Conservation (phyloP, 208 protist genomes). For the Leishmania lainsoni region DNA sequence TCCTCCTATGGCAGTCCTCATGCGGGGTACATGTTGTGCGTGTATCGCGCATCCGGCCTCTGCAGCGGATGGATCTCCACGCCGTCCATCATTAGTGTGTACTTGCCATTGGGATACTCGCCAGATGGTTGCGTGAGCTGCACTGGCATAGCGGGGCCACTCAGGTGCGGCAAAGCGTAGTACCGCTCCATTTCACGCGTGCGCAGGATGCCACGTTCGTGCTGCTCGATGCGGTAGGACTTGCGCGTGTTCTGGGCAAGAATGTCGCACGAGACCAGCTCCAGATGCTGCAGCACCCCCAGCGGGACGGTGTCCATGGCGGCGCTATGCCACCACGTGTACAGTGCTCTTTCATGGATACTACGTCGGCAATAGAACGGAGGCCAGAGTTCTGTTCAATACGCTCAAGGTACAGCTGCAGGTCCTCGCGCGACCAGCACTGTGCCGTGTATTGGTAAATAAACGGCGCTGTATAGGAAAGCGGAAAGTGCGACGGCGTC, state of each 20-base stretch:
- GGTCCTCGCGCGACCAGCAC: conserved; percentile 53
- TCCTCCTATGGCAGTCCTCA: conserved; percentile 14
- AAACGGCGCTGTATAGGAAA: conserved; percentile 66
- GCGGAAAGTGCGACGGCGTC: conserved; percentile 69
- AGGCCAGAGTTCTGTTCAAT: conserved; percentile 51
- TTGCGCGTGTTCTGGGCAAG: conserved; percentile 55
- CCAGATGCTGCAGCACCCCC: conserved; percentile 66
- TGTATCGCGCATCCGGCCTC: conserved; percentile 50
- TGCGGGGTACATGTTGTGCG: conserved; percentile 64
- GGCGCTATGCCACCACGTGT: conserved; percentile 20
- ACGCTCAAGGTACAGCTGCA: conserved; percentile 48
- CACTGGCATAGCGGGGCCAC: conserved; percentile 65
- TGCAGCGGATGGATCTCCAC: conserved; percentile 66
- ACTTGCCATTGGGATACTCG: conserved; percentile 62
- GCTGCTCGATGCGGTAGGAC: conserved; percentile 41
- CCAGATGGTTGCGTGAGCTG: conserved; percentile 51
- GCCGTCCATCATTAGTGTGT: conserved; percentile 46
- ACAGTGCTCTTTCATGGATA: conserved; percentile 27
- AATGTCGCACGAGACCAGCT: conserved; percentile 59
- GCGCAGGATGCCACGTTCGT: conserved; percentile 53
- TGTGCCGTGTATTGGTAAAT: conserved; percentile 77
- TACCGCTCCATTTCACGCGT: conserved; percentile 76
- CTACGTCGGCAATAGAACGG: conserved; percentile 54
- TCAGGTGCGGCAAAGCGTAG: conserved; percentile 71
- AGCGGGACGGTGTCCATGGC: conserved; percentile 38